Evolutionary conservation across 179 eudicot species (phyloP), one percentile per base, ranked within the genome.

Genomic region (Corrigiola litoralis): DNA sequence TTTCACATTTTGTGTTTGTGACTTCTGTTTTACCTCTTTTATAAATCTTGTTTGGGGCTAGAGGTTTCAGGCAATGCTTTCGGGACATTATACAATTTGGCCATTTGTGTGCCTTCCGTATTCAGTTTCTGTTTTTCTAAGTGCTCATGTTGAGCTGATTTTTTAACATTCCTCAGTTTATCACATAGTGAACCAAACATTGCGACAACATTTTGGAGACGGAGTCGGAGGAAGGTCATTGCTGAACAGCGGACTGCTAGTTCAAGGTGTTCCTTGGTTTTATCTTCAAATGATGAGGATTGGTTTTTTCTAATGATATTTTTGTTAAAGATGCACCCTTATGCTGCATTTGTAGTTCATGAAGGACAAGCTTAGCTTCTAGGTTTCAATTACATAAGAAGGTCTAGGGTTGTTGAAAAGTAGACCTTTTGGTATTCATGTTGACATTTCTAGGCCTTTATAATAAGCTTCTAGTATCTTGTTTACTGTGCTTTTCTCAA

Each of bases 221-320:
- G 92, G 76, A 87, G 95, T 84, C 84, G 96, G 79, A 87, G 86
- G 72, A 90, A 87, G 83, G 96, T 74, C 74, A 85, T 95, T 75
- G 83, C 92, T 63, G 97, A 92, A 72, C 84, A 81, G 61, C 88
- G 97, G 73, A 92, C 96, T 72, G 92, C 99, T 64, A 88, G 92
- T 83, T 92, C 98, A 78, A 92, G 97, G 99, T 94, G 65, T 67
- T 66, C 68, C 77, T 75, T 50, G 47, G 24, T 71, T 61, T 74
- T 45, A 56, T 23, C 63, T 53, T 71, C 48, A 64, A 59, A 66
- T 62, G 70, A 61, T 65, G 57, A 65, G 33, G 38, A 51, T 45
- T 63, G 16, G 41, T 23, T 40, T 60, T 34, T 31, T 21, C 37
- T 45, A 23, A 21, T 38, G 17, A 72, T 49, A 27, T 29, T 36